These are phyloP conservation scores for Annulohypoxylon truncatum DNA, from an alignment of 2,329 filamentous ascomycete species.

Conservation along the genomic window DNA sequence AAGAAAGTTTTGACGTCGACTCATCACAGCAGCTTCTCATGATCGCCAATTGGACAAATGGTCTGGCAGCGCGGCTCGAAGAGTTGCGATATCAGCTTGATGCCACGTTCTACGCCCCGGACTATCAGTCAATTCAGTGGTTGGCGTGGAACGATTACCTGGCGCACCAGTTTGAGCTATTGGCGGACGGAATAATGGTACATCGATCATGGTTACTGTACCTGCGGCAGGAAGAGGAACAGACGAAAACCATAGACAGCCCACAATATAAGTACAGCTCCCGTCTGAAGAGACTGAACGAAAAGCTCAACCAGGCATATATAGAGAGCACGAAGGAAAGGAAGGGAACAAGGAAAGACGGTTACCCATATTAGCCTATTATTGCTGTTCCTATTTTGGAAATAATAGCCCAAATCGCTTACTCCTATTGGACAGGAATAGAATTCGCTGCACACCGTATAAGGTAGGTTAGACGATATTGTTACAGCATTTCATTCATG, in stretches of 20 bases:
- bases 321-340: neutral
- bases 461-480: neutral
- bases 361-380: neutral
- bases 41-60: constrained; percentile 13
- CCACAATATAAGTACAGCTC: neutral
- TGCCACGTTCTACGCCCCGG: neutral
- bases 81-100: neutral
- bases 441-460: neutral
- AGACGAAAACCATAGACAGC: neutral
- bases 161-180: neutral
- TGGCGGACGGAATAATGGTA: neutral
- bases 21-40: neutral
- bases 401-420: neutral
- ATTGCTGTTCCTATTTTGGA: neutral
- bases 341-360: neutral
- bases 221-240: neutral
- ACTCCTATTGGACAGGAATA: neutral
- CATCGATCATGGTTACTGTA: constrained; percentile 18
- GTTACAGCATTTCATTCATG: neutral
- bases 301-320: neutral
- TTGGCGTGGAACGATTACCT: constrained; percentile 9
- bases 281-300: neutral
- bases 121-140: constrained; percentile 1
- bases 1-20: neutral
- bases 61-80: neutral